Base-by-base conservation (phyloP, 176 grass and related monocot species). In the Oryza punctata region DNA sequence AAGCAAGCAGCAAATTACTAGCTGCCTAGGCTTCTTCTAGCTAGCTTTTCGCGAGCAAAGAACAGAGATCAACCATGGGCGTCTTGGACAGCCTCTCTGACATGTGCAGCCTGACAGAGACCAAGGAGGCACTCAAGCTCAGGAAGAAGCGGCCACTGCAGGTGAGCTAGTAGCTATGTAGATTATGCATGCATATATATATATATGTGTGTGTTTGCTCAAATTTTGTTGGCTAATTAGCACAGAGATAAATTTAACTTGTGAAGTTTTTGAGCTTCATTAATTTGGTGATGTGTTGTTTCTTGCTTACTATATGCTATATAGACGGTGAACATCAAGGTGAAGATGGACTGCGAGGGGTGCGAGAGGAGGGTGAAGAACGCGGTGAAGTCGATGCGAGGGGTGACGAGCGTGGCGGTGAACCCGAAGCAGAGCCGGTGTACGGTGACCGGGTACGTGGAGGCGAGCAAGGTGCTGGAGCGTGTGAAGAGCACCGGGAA, bases 331-430 rank as follows among this genome's bases (percentile, higher is more conserved):
- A 85, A 97, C 44, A 82, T 94, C 50, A 94, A 89, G 92, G 91
- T 97, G 80, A 94, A 94, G 83, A 92, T 97, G 87, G 94, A 97
- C 88, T 94, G 91, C 47, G 94, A 97, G 9, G 94, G 94, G 15
- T 97, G 94, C 70, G 94, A 94, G 73, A 83, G 89, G 75, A 94
- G 83, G 78, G 83, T 97, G 59, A 90, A 44, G 79, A 82, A 80
- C 63, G 94, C 83, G 16, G 85, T 90, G 8, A 87, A 66, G 40
- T 90, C 87, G 12, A 79, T 97, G 67, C 76, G 77, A 26, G 91
- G 94, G 10, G 91, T 90, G 83, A 94, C 79, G 26, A 83, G 26
- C 35, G 89, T 97, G 23, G 80, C 41, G 9, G 85, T 97, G 50
- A 94, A 94, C 81, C 70, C 91, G 29, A 97, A 97, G 79, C 83